Conservation (phyloP, 164 flowering plant species). For the Akebia trifoliata region DNA sequence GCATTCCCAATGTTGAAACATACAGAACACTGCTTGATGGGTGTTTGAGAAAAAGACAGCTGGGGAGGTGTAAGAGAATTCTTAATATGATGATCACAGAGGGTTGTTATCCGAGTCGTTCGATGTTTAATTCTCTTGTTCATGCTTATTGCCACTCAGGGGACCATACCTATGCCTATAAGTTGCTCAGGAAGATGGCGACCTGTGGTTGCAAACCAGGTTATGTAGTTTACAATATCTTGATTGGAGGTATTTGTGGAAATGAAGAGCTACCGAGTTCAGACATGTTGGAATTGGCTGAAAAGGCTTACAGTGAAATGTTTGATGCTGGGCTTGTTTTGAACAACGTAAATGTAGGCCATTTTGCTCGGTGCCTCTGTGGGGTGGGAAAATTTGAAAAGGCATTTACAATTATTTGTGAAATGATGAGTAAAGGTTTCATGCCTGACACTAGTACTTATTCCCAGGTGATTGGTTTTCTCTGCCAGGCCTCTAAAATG, state of each 20-base stretch:
- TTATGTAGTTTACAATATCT: slow-evolving; percentile 76
- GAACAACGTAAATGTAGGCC: slow-evolving; percentile 70
- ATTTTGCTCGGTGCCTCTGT: slow-evolving; percentile 74
- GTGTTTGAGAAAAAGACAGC: slow-evolving; percentile 55
- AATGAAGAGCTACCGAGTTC: slow-evolving; percentile 53
- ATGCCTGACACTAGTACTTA: slow-evolving; percentile 74
- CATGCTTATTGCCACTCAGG: slow-evolving; percentile 67
- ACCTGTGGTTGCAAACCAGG: slow-evolving; percentile 61
- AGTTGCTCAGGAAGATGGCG: slow-evolving; percentile 69
- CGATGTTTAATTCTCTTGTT: slow-evolving; percentile 67
- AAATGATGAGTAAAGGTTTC: slow-evolving; percentile 88
- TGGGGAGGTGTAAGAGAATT: slow-evolving; percentile 84
- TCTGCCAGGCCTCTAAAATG: slow-evolving; percentile 64
- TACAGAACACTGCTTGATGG: slow-evolving; percentile 63
- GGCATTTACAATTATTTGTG: slow-evolving; percentile 56
- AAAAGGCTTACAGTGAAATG: slow-evolving; percentile 73
- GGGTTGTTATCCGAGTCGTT: slow-evolving; percentile 77
- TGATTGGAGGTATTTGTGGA: slow-evolving; percentile 79
- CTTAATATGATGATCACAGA: slow-evolving; percentile 81
- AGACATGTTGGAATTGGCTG: slow-evolving; percentile 62
- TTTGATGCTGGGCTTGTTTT: slow-evolving; percentile 52
- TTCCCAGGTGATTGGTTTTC: slow-evolving; percentile 62
- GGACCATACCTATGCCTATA: slow-evolving; percentile 72
- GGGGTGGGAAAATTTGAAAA: slow-evolving; percentile 66
- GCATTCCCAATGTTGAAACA: slow-evolving; percentile 79